These are phyloP conservation scores for Solanum pinnatisectum DNA, from an alignment of 257 asterid species.

Conservation along the genomic window DNA sequence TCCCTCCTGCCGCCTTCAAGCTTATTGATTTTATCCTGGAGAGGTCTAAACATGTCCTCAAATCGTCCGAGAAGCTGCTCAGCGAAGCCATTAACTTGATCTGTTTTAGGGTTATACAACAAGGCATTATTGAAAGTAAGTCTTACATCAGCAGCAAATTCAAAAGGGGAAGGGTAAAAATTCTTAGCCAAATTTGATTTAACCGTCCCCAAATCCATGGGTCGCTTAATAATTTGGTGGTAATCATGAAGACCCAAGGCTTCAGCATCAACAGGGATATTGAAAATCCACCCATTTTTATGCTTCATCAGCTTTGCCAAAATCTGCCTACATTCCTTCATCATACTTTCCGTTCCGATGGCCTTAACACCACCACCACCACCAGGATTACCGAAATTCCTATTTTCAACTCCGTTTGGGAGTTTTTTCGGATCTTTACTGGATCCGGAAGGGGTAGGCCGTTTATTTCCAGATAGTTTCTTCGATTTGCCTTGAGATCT, in stretches of 20 bases:
- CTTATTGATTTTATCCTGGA: constrained; percentile 32
- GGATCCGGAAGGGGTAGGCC: constrained; percentile 38
- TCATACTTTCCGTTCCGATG: constrained; percentile 30
- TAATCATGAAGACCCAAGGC: constrained; percentile 72
- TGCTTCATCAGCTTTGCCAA: constrained; percentile 60
- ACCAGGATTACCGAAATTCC: neutral
- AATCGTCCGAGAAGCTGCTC: constrained; percentile 45
- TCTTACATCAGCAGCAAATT: constrained; percentile 76
- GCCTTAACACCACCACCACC: constrained; percentile 1
- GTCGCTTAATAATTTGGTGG: constrained; percentile 73
- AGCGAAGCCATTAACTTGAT: constrained; percentile 60
- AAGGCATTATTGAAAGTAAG: constrained; percentile 83
- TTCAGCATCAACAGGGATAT: constrained; percentile 62
- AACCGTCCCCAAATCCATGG: constrained; percentile 95
- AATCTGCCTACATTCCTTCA: constrained; percentile 67
- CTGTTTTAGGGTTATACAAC: constrained; percentile 80
- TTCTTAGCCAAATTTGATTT: constrained; percentile 48
- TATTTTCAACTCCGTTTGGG: constrained; percentile 24
- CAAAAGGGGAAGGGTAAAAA: constrained; percentile 42
- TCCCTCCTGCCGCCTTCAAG: constrained; percentile 22
- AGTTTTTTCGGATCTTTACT: constrained; percentile 23
- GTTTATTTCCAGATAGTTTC: constrained; percentile 38
- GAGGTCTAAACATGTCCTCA: constrained; percentile 68
- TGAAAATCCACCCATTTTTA: constrained; percentile 55
- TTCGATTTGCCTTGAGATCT: constrained; percentile 47